Evolutionary conservation across 306 rosid species (phyloP).

Genomic region (Luffa aegyptiaca): DNA sequence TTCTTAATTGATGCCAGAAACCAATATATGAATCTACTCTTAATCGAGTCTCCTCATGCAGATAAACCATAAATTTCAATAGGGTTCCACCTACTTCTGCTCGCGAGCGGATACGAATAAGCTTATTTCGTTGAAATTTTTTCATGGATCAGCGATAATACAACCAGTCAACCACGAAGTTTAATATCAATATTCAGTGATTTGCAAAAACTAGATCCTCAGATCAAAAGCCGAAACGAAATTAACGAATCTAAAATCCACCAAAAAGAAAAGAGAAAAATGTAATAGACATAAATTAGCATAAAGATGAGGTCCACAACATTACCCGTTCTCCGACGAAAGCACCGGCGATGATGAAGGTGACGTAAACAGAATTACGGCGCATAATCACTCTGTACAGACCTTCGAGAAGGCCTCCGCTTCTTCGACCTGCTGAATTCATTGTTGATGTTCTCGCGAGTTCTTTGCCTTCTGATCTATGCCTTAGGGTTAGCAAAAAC

Average conservation of each 20-base stretch:
- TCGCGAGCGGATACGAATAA: neutral
- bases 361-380: constrained; percentile 88
- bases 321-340: constrained; percentile 85
- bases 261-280: constrained; percentile 29
- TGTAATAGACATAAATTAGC: constrained; percentile 11
- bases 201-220: neutral
- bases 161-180: neutral
- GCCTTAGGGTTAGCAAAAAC: constrained; percentile 16
- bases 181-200: neutral
- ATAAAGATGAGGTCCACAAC: constrained; percentile 8
- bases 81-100: neutral
- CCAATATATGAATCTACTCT: neutral
- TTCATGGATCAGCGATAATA: neutral
- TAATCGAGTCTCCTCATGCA: neutral
- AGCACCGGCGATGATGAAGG: constrained; percentile 91
- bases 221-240: constrained; percentile 18
- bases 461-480: constrained; percentile 16
- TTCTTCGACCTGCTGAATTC: constrained; percentile 50
- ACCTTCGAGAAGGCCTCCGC: constrained; percentile 64
- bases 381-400: constrained; percentile 89
- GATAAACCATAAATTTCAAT: neutral
- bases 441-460: constrained; percentile 20
- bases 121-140: neutral
- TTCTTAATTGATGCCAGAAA: neutral
- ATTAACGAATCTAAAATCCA: constrained; percentile 60